phyloP scores from a whole-genome alignment of 2,329 filamentous ascomycete genomes.

The Thermochaetoides dissita region DNA sequence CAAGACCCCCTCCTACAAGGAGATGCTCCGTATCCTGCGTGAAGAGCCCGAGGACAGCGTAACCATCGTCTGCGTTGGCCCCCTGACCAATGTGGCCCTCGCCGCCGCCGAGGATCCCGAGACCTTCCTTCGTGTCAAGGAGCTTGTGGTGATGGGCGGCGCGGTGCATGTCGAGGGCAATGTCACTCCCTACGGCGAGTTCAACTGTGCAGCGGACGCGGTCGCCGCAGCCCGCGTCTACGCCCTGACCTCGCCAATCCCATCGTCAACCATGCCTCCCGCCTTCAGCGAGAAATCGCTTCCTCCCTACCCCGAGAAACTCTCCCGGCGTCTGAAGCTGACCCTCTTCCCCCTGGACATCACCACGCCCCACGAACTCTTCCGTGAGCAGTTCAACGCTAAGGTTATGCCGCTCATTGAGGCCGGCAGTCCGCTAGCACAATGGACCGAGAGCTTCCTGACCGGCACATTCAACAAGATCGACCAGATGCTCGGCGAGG shows the following conservation, averaged over 20 bases:
- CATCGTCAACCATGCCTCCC: constrained; percentile 68
- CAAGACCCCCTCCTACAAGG: constrained; percentile 57
- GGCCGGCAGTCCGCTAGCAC: constrained; percentile 56
- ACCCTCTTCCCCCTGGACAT: constrained; percentile 66
- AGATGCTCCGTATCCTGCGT: constrained; percentile 74
- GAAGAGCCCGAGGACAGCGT: constrained; percentile 74
- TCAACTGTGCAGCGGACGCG: constrained; percentile 87
- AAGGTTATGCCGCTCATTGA: constrained; percentile 41
- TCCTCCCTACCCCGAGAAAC: constrained; percentile 46
- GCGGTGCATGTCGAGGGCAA: constrained; percentile 70
- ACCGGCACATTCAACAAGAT: constrained; percentile 57
- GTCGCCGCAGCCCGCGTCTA: constrained; percentile 64
- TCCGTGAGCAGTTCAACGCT: constrained; percentile 42
- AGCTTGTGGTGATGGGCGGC: constrained; percentile 92
- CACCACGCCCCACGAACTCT: constrained; percentile 56
- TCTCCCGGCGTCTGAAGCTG: constrained; percentile 51
- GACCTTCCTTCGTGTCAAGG: constrained; percentile 75
- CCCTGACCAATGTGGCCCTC: constrained; percentile 82
- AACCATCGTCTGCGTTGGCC: constrained; percentile 80
- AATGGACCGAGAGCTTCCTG: constrained; percentile 62
- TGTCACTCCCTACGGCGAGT: constrained; percentile 73
- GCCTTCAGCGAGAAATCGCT: constrained; percentile 38
- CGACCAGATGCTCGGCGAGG: constrained; percentile 45
- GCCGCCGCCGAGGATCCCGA: constrained; percentile 81
- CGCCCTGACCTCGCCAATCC: constrained; percentile 60